phyloP scores from a whole-genome alignment of 176 grass and related monocot genomes.

The Juncus inflexus region DNA sequence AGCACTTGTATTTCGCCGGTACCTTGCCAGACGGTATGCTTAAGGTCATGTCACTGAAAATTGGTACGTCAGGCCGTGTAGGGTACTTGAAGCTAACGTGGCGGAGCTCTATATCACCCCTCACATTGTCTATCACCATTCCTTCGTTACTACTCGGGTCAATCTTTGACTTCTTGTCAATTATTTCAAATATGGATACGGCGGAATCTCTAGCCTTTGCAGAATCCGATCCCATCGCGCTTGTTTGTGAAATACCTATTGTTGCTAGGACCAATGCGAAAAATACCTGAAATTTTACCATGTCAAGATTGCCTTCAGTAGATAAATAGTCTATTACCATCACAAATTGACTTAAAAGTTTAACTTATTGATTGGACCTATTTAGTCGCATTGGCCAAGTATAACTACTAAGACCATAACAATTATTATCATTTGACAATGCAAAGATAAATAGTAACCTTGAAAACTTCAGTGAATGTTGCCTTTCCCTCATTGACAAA shows the following conservation, averaged over 20 bases:
- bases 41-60: constrained; percentile 56
- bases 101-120: constrained; percentile 55
- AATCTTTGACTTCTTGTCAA: constrained; percentile 64
- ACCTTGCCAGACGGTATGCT: constrained; percentile 70
- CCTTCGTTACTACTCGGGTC: constrained; percentile 54
- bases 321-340: neutral
- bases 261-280: constrained; percentile 61
- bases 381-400: neutral
- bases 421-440: neutral
- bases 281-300: constrained; percentile 46
- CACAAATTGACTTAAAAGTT: constrained; percentile 8
- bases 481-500: constrained; percentile 43
- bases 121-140: constrained; percentile 40
- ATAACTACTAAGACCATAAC: neutral
- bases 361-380: too few relatives aligned
- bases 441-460: constrained; percentile 32
- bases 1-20: neutral
- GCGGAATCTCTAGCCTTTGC: constrained; percentile 64
- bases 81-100: constrained; percentile 74
- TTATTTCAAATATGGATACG: constrained; percentile 59
- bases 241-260: constrained; percentile 65
- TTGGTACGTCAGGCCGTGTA: constrained; percentile 58
- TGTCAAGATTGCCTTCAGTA: neutral
- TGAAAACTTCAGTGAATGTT: constrained; percentile 54
- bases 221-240: constrained; percentile 65